These are phyloP conservation scores for Diophrys sp. DNA, from an alignment of 73 alveolate species.

Conservation along the genomic window DNA sequence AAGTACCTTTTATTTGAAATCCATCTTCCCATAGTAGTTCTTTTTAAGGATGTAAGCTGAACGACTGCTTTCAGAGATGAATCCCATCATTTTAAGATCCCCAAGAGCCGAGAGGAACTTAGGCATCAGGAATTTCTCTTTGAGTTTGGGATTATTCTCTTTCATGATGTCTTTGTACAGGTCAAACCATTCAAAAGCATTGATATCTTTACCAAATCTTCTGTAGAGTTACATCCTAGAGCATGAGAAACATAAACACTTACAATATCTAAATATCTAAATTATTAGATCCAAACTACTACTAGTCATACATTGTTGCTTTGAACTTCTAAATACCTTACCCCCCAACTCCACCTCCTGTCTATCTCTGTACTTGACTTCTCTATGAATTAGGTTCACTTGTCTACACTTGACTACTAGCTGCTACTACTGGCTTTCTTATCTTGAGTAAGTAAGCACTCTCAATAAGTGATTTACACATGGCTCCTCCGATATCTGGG, in stretches of 20 bases:
- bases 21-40: slow-evolving; percentile 52
- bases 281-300: not conserved
- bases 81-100: slow-evolving; percentile 57
- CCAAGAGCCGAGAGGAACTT: slow-evolving; percentile 37
- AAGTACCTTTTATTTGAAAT: not conserved
- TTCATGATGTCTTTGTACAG: not conserved
- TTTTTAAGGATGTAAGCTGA: slow-evolving; percentile 40
- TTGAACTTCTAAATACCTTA: not conserved
- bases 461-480: slow-evolving; percentile 37
- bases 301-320: not conserved
- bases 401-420: not conserved
- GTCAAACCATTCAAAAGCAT: slow-evolving; percentile 35
- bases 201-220: slow-evolving; percentile 43
- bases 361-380: not conserved
- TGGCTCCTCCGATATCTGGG: slow-evolving; percentile 57
- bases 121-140: not conserved
- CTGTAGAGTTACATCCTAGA: slow-evolving; percentile 23
- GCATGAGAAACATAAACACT: not conserved
- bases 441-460: slow-evolving; percentile 1
- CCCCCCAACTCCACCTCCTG: not conserved
- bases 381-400: not conserved
- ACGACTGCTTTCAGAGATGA: slow-evolving; percentile 41
- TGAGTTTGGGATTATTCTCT: not conserved
- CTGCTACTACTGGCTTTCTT: not conserved
- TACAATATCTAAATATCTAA: slow-evolving; percentile 23